These are phyloP conservation scores for Henningerozyma blattae DNA, from an alignment of 805 yeast genomes.

Conservation along the genomic window DNA sequence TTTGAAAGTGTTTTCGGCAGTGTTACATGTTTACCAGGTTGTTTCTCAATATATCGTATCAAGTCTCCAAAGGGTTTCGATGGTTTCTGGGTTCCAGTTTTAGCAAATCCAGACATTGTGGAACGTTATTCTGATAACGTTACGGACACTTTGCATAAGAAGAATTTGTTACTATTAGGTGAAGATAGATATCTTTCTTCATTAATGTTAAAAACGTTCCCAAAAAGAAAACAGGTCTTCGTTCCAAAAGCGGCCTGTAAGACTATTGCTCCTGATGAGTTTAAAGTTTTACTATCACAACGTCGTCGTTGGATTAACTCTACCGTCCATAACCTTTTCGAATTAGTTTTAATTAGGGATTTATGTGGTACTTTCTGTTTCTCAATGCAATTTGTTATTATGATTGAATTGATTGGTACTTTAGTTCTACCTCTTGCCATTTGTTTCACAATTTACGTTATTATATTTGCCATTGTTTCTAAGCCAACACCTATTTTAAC, in stretches of 20 bases:
- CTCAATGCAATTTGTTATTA: conserved; percentile 87
- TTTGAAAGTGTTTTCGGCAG: conserved; percentile 92
- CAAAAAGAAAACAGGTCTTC: conserved; percentile 76
- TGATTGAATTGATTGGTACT: conserved; percentile 77
- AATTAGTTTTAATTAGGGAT: conserved; percentile 70
- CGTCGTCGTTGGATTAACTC: conserved; percentile 97
- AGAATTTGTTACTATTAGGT: conserved; percentile 75
- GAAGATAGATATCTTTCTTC: conserved; percentile 83
- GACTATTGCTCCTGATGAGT: conserved; percentile 78
- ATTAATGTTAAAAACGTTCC: conserved; percentile 78
- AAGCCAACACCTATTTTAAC: conserved; percentile 71
- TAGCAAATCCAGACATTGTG: conserved; percentile 88
- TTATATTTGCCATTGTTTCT: conserved; percentile 56
- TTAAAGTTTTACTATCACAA: conserved; percentile 72
- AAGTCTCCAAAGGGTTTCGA: conserved; percentile 74
- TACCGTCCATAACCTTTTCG: conserved; percentile 86
- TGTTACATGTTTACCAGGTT: conserved; percentile 92
- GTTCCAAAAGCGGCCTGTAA: conserved; percentile 88
- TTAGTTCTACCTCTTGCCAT: conserved; percentile 83
- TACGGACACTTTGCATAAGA: conserved; percentile 71
- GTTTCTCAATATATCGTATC: conserved; percentile 85
- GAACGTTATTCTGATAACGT: conserved; percentile 84
- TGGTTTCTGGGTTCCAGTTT: conserved; percentile 85
- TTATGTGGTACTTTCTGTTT: conserved; percentile 91
- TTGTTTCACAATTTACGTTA: conserved; percentile 68